Evolutionary conservation across 768 basidiomycete genomes (phyloP), one percentile per base, ranked within the genome.

Genomic region (Russula griseocarnosa): DNA sequence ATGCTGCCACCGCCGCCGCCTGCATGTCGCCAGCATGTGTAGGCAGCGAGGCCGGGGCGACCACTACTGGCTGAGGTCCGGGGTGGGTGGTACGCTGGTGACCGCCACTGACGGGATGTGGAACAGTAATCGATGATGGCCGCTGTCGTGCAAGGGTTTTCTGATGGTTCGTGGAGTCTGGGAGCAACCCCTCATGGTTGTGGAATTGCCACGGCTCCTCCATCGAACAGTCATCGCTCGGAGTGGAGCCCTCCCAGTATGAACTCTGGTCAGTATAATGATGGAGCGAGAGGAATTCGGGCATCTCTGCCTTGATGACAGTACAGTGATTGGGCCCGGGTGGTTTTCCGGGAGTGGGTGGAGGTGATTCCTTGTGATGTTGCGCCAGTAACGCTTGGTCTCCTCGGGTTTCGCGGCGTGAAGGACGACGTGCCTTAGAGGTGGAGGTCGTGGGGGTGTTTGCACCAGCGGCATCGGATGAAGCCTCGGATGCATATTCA

Each of bases 401-500:
- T 18, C 56, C 63, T n/a, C 54, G 54, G 4, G 47, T 38, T 32
- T 67, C 66, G 20, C 64, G 64, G 26, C 51, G 65, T 32, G 56
- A 36, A 11, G 46, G 46, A 22, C 67, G 67, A 36, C 60, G 67
- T 7, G 26, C 64, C 52, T 59, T 60, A 3, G 38, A 40, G 44
- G 46, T 13, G 46, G 22, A 11, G 0, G 46, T 47, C 3, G 10
- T 13, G 46, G n/a, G 10, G 8, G 63, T 60, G 60, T 63, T 64
- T 59, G 50, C 61, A 22, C 52, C 10, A 9, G 46, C n/a, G n/a
- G 46, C 16, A 26, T 61, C 63, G 5, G 61, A 28, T 65, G 67
- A 3, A 34, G 60, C 34, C 49, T 75, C 74, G 22, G 70, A 61
- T 20, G 63, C 70, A 58, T 78, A 78, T 51, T 72, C 70, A 64